Percentiles rank a stretch among this genome's conserved stretches.
phyloP scores from a whole-genome alignment of 345 rosid species.

The Salix brachista region DNA sequence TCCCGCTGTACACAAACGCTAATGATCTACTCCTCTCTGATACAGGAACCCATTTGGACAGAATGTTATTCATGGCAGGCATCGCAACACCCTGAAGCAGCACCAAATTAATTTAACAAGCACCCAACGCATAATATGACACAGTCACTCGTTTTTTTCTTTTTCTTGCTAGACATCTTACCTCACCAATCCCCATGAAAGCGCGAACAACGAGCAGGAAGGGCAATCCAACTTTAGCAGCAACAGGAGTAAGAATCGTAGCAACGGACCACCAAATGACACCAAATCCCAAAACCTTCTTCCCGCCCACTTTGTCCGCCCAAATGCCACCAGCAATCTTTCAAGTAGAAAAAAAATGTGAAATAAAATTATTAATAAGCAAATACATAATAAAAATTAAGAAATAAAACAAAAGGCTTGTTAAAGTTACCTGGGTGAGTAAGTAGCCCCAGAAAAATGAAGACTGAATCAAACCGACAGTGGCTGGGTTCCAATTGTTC shows the following conservation, averaged over 20 bases:
- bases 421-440: conserved; percentile 65
- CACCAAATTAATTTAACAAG: conserved; percentile 1
- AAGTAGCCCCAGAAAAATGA: conserved; percentile 98
- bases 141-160: background rate
- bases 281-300: conserved; percentile 78
- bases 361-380: background rate
- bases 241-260: conserved; percentile 76
- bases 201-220: conserved; percentile 79
- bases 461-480: conserved; percentile 89
- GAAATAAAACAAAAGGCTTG: background rate
- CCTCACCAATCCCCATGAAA: conserved; percentile 98
- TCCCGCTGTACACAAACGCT: conserved; percentile 89
- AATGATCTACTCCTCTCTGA: conserved; percentile 90
- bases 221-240: conserved; percentile 85
- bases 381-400: background rate
- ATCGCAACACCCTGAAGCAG: conserved; percentile 85
- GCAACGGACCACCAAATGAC: conserved; percentile 96
- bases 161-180: conserved; percentile 17
- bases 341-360: conserved; percentile 10
- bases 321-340: conserved; percentile 94
- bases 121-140: background rate
- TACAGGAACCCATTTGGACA: conserved; percentile 91
- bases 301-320: conserved; percentile 95
- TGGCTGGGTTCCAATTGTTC: conserved; percentile 75
- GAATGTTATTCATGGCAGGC: conserved; percentile 97